Evolutionary conservation across 495 filamentous ascomycete genomes (phyloP).

Genomic region (Annulohypoxylon moriforme): DNA sequence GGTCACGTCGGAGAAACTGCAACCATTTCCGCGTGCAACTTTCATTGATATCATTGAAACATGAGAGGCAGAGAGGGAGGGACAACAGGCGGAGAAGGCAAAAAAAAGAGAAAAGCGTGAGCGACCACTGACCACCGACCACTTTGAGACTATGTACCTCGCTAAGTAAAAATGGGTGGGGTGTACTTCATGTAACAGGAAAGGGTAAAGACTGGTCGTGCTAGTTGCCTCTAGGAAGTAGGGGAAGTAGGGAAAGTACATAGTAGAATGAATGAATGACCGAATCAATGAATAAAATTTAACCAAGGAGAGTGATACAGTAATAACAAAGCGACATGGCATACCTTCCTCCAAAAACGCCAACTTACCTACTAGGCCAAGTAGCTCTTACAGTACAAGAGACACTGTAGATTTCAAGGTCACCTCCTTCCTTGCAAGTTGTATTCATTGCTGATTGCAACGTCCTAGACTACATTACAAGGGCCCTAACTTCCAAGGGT

Average conservation of each 20-base stretch:
- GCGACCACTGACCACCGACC: not conserved
- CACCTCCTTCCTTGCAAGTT: constrained; percentile 41
- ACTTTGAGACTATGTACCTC: not conserved
- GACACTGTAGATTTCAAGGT: constrained; percentile 32
- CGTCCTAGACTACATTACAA: constrained; percentile 18
- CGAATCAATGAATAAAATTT: constrained; percentile 6
- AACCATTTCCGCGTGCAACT: constrained; percentile 19
- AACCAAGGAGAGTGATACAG: constrained; percentile 37
- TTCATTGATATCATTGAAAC: constrained; percentile 11
- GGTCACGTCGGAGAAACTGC: constrained; percentile 34
- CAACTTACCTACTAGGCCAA: constrained; percentile 9
- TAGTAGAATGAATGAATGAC: constrained; percentile 22
- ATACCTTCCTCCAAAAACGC: constrained; percentile 25
- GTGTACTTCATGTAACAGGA: not conserved
- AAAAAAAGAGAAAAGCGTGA: not conserved
- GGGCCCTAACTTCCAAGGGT: constrained; percentile 6
- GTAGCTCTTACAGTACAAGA: constrained; percentile 27
- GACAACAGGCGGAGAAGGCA: constrained; percentile 7
- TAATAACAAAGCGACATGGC: constrained; percentile 39
- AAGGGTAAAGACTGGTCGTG: constrained; percentile 4
- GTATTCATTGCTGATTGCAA: constrained; percentile 37
- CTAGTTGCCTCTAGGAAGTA: constrained; percentile 11
- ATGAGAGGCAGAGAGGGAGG: constrained; percentile 3
- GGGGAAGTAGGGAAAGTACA: not conserved
- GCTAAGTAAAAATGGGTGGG: constrained; percentile 5